These are phyloP conservation scores for Dimargaris cristalligena DNA, from an alignment of 192 early-diverging fungal species.

Conservation along the genomic window DNA sequence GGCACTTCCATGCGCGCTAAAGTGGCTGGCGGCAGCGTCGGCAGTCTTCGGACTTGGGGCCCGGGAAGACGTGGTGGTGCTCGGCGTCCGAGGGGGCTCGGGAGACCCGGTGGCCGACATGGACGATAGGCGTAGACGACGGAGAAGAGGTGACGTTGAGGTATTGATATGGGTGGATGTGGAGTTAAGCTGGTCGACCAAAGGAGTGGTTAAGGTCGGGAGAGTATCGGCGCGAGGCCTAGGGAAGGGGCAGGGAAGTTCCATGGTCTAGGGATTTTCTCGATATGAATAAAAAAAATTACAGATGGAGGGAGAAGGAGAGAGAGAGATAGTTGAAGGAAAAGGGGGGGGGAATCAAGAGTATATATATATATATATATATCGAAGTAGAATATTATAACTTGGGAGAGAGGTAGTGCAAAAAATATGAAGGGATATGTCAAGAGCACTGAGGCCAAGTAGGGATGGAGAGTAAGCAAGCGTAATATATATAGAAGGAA, in stretches of 20 bases:
- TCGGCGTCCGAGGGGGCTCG: background rate
- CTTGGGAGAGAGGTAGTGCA: background rate
- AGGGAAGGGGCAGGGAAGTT: background rate
- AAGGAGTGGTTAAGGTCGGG: background rate
- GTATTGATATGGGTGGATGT: background rate
- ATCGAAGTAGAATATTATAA: background rate
- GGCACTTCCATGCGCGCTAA: background rate
- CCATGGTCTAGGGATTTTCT: background rate
- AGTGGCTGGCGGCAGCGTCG: background rate
- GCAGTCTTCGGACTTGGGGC: background rate
- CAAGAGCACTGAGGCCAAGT: background rate
- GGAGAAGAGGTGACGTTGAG: background rate
- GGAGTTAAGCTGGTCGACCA: background rate
- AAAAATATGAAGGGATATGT: background rate
- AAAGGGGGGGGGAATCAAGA: no score
- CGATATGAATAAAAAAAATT: background rate
- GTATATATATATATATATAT: no score
- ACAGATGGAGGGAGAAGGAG: background rate
- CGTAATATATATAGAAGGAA: background rate
- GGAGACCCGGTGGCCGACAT: conserved; percentile 11
- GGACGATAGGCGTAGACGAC: conserved; percentile 1
- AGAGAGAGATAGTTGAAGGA: background rate
- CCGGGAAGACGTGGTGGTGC: background rate
- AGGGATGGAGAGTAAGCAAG: background rate
- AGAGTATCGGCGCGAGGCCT: conserved; percentile 8